A percentile compares a stretch with the other conserved stretches of the same genome.
Evolutionary conservation across 768 basidiomycete species (phyloP).

Genomic region (Dentipellis fragilis): DNA sequence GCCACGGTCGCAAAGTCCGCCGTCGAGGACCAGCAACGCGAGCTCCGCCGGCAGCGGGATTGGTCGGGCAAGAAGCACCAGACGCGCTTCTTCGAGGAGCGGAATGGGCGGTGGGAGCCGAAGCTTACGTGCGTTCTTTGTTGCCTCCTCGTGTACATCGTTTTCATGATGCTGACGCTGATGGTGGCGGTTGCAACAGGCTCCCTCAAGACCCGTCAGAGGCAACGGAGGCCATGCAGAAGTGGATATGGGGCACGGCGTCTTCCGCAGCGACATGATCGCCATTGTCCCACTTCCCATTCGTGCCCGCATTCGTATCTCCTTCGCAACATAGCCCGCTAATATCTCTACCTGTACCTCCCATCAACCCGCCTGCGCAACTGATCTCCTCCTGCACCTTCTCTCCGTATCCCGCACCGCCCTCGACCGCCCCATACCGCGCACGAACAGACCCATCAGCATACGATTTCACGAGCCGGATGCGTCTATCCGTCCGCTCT

Average conservation of each 20-base stretch:
- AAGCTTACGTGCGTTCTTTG: conserved; percentile 51
- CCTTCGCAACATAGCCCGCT: no score
- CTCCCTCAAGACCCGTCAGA: conserved; percentile 60
- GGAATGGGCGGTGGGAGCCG: conserved; percentile 75
- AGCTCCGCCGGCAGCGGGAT: conserved; percentile 63
- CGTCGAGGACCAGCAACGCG: conserved; percentile 90
- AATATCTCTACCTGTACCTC: no score
- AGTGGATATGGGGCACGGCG: conserved; percentile 62
- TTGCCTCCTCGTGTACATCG: conserved; percentile 3
- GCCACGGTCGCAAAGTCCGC: conserved; percentile 84
- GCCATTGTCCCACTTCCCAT: no score
- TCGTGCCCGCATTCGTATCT: no score
- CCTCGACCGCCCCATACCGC: no score
- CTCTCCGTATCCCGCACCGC: no score
- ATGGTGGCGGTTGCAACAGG: conserved; percentile 38
- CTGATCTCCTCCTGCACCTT: no score
- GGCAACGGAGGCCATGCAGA: conserved; percentile 54
- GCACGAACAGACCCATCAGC: no score
- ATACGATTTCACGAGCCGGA: no score
- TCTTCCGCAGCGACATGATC: not conserved
- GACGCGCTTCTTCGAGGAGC: conserved; percentile 75
- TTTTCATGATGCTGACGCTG: conserved; percentile 5
- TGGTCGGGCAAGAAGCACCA: conserved; percentile 58
- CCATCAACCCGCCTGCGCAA: no score
- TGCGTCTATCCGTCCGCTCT: no score